Conservation (phyloP, 768 basidiomycete species). For the Antrodiella citrinella region DNA sequence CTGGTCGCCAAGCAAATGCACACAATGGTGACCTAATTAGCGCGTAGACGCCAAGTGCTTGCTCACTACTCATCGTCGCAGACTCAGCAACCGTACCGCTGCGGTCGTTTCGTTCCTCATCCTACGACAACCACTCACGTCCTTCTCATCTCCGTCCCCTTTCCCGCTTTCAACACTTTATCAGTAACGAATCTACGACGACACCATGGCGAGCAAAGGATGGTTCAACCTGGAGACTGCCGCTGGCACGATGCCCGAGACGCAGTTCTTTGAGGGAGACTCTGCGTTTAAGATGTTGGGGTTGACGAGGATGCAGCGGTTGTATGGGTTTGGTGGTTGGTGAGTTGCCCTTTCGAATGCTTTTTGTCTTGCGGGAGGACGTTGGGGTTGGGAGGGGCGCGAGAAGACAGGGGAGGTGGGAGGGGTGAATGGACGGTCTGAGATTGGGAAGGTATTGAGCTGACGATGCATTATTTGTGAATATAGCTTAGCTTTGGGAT, state of each 20-base stretch:
- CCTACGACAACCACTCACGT: too few relatives aligned
- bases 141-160: too few relatives aligned
- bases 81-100: too few relatives aligned
- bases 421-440: too few relatives aligned
- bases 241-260: conserved; percentile 57
- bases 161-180: too few relatives aligned
- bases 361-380: too few relatives aligned
- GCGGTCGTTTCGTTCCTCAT: neutral
- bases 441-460: neutral
- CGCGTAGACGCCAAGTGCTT: too few relatives aligned
- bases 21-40: neutral
- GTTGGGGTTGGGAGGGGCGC: too few relatives aligned
- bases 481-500: conserved; percentile 62
- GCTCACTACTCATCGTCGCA: neutral
- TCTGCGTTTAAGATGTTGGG: conserved; percentile 79
- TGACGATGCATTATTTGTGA: neutral
- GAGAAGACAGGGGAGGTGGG: neutral
- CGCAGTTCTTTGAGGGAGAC: conserved; percentile 81
- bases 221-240: conserved; percentile 83
- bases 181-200: too few relatives aligned
- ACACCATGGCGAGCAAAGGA: conserved; percentile 52
- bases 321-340: conserved; percentile 88
- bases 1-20: neutral
- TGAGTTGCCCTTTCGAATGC: conserved; percentile 34
- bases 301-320: conserved; percentile 67